Evolutionary conservation across 176 grass and related monocot species (phyloP).

Genomic region (Carex pumila): DNA sequence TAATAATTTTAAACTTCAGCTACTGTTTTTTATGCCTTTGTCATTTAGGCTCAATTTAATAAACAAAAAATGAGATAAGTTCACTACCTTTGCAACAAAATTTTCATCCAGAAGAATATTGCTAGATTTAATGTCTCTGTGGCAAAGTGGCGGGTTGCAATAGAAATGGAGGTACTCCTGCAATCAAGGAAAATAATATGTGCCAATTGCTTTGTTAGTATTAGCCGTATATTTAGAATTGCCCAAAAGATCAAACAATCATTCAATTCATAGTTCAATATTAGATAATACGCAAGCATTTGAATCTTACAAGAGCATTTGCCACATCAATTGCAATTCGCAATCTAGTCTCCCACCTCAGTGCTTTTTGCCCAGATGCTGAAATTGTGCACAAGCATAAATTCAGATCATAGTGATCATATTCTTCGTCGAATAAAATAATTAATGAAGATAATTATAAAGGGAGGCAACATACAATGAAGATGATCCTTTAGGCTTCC

Average conservation of each 20-base stretch:
- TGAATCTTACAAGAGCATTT: constrained; percentile 76
- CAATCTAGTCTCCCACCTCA: constrained; percentile 73
- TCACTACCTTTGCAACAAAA: constrained; percentile 81
- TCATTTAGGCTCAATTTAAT: background rate
- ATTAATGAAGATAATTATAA: constrained; percentile 22
- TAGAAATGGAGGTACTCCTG: constrained; percentile 99
- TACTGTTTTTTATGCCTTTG: background rate
- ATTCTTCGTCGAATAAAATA: background rate
- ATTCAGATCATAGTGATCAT: background rate
- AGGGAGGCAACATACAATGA: constrained; percentile 45
- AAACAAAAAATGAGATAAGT: background rate
- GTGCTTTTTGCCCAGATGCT: constrained; percentile 60
- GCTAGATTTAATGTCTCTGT: constrained; percentile 93
- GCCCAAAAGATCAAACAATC: background rate
- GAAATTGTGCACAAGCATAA: constrained; percentile 13
- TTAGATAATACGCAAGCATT: background rate
- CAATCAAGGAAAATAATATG: constrained; percentile 10
- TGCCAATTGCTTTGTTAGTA: constrained; percentile 7
- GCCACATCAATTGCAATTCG: constrained; percentile 86
- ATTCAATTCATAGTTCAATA: background rate
- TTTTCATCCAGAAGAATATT: constrained; percentile 96
- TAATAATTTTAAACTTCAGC: background rate
- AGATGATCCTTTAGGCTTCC: constrained; percentile 97
- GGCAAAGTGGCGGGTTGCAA: constrained; percentile 93
- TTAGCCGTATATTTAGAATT: background rate